Percentiles rank a stretch among this genome's conserved stretches.
Conservation (phyloP, 805 yeast genomes). For the Hanseniaspora clermontiae region DNA sequence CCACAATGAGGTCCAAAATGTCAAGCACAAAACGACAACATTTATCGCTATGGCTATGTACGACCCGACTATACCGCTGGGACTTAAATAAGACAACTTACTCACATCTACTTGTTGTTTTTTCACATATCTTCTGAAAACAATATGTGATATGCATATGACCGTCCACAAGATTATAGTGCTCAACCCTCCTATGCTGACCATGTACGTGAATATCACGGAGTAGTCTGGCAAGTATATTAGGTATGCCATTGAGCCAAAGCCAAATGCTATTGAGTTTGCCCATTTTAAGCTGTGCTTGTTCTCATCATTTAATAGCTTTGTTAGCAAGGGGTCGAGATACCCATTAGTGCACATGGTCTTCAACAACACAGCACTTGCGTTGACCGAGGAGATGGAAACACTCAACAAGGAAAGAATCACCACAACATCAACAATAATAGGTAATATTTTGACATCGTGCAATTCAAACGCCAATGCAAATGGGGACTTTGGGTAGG, state of each 20-base stretch:
- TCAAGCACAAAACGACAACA: slow-evolving; percentile 45
- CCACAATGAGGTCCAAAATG: slow-evolving; percentile 60
- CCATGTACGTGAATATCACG: slow-evolving; percentile 58
- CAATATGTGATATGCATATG: slow-evolving; percentile 52
- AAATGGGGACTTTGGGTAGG: slow-evolving; percentile 30
- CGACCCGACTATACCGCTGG: slow-evolving; percentile 49
- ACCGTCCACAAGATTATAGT: slow-evolving; percentile 75
- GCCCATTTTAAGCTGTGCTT: slow-evolving; percentile 31
- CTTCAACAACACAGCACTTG: slow-evolving; percentile 35
- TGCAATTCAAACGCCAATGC: slow-evolving; percentile 39
- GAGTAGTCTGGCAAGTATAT: slow-evolving; percentile 47
- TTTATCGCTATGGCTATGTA: slow-evolving; percentile 41
- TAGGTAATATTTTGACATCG: slow-evolving; percentile 37
- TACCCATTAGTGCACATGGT: slow-evolving; percentile 41
- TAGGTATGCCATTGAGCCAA: slow-evolving; percentile 50
- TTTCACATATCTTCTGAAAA: slow-evolving; percentile 48
- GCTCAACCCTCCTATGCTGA: slow-evolving; percentile 65
- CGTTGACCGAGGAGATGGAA: slow-evolving; percentile 49
- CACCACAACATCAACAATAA: slow-evolving; percentile 47
- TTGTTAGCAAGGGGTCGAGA: slow-evolving; percentile 37
- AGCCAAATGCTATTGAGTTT: slow-evolving; percentile 26
- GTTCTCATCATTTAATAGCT: slow-evolving; percentile 45
- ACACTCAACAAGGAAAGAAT: slow-evolving; percentile 48
- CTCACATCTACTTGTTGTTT: slow-evolving; percentile 42
- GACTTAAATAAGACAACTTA: slow-evolving; percentile 48